These are phyloP conservation scores for Coelastrella sp. DNA, from an alignment of 139 green algal genomes.

Conservation along the genomic window DNA sequence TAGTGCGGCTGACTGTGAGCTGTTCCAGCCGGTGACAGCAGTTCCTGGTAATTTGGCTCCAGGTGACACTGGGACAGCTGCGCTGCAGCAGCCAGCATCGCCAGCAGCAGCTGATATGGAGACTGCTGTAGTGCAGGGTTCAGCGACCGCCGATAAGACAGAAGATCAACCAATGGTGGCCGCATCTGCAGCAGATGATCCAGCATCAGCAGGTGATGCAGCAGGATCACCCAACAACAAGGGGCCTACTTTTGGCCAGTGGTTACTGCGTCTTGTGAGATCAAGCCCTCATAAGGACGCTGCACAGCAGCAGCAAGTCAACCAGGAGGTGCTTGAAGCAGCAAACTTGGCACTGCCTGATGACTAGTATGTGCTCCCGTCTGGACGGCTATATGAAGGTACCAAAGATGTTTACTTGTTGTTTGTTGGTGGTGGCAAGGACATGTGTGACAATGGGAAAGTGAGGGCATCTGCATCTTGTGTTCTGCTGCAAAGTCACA, in stretches of 20 bases:
- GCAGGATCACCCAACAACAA: too few species aligned
- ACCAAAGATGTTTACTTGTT: background rate
- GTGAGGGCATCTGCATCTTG: too few species aligned
- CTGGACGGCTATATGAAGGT: too few species aligned
- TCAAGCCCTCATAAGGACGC: background rate
- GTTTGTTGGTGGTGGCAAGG: background rate
- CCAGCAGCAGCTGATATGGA: background rate
- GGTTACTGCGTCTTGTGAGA: background rate
- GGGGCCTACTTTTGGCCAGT: background rate
- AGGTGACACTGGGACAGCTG: too few species aligned
- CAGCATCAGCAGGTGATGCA: background rate
- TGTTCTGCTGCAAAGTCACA: too few species aligned
- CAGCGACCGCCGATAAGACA: too few species aligned
- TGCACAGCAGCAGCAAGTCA: background rate
- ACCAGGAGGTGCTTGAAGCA: background rate
- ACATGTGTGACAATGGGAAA: too few species aligned
- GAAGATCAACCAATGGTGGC: background rate
- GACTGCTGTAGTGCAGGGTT: background rate
- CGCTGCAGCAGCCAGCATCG: background rate
- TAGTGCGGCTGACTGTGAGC: too few species aligned
- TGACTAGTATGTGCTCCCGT: background rate
- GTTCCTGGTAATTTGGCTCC: too few species aligned
- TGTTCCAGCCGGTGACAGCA: background rate
- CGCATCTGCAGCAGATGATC: too few species aligned
- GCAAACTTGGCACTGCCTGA: constrained; percentile 15